Conservation (phyloP, 2,329 filamentous ascomycete genomes). For the Ophiognomonia clavigignenti-juglandacearum region DNA sequence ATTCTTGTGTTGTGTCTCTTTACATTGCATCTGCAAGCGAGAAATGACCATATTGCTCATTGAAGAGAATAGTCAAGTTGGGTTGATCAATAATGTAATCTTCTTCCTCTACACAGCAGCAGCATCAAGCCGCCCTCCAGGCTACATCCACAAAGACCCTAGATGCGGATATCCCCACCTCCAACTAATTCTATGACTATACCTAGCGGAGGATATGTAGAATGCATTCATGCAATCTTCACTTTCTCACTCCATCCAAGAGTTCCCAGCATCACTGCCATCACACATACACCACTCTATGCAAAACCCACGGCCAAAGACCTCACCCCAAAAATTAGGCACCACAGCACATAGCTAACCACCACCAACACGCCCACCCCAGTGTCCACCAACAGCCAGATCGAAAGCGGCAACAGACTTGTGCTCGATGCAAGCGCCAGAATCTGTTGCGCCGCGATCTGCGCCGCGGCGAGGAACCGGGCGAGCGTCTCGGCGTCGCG, state of each 20-base stretch:
- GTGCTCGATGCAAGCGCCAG: conserved; percentile 3
- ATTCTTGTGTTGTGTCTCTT: too few relatives aligned
- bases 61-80: too few relatives aligned
- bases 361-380: not conserved
- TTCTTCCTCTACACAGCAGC: conserved; percentile 3
- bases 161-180: not conserved
- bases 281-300: not conserved
- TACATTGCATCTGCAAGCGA: too few relatives aligned
- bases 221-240: not conserved
- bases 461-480: not conserved
- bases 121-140: not conserved
- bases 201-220: conserved; percentile 3
- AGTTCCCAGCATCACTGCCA: too few relatives aligned
- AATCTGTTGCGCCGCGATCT: not conserved
- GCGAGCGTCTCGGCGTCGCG: not conserved
- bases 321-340: not conserved
- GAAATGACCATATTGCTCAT: too few relatives aligned
- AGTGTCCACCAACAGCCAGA: not conserved
- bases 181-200: conserved; percentile 2
- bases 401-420: not conserved
- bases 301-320: not conserved
- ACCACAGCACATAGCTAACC: not conserved
- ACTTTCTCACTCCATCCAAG: not conserved
- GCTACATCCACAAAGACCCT: not conserved
- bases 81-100: too few relatives aligned